These are phyloP conservation scores for Bipolaris victoriae DNA, from an alignment of 2,329 filamentous ascomycete species.

Conservation along the genomic window DNA sequence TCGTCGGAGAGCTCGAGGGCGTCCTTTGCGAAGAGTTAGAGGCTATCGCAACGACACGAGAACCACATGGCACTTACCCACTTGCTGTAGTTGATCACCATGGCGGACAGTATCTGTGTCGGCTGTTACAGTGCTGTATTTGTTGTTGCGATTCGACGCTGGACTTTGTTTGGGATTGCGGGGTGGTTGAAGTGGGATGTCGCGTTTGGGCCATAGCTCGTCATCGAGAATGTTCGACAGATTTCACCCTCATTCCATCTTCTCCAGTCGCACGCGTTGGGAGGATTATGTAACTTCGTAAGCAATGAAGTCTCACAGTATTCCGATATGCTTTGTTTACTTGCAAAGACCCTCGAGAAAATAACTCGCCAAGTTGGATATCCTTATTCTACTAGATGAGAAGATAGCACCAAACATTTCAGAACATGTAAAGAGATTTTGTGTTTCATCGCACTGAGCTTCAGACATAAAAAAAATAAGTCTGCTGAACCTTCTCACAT, in stretches of 20 bases:
- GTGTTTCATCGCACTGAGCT: not conserved
- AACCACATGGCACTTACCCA: slow-evolving; percentile 59
- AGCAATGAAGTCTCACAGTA: not conserved
- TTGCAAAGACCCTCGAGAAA: not conserved
- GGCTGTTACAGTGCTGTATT: slow-evolving; percentile 14
- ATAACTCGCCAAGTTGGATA: not conserved
- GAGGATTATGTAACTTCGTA: no score
- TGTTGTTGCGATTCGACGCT: slow-evolving; percentile 23
- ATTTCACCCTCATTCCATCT: slow-evolving; percentile 18
- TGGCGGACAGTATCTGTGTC: slow-evolving; percentile 31
- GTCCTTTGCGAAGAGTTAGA: slow-evolving; percentile 61
- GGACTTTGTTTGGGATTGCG: slow-evolving; percentile 18
- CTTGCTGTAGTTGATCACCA: slow-evolving; percentile 74
- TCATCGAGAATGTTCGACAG: slow-evolving; percentile 35
- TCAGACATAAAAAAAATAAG: not conserved
- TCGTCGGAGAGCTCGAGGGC: slow-evolving; percentile 96
- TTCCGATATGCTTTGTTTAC: not conserved
- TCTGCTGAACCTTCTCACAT: not conserved
- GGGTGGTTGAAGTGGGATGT: slow-evolving; percentile 26
- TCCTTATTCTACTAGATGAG: not conserved
- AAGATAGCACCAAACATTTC: not conserved
- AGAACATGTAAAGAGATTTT: not conserved
- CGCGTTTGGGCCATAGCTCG: slow-evolving; percentile 16
- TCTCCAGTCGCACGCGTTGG: not conserved
- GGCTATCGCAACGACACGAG: not conserved